Base-by-base conservation (phyloP, 2,329 filamentous ascomycete genomes). In the Apiospora pterosperma region DNA sequence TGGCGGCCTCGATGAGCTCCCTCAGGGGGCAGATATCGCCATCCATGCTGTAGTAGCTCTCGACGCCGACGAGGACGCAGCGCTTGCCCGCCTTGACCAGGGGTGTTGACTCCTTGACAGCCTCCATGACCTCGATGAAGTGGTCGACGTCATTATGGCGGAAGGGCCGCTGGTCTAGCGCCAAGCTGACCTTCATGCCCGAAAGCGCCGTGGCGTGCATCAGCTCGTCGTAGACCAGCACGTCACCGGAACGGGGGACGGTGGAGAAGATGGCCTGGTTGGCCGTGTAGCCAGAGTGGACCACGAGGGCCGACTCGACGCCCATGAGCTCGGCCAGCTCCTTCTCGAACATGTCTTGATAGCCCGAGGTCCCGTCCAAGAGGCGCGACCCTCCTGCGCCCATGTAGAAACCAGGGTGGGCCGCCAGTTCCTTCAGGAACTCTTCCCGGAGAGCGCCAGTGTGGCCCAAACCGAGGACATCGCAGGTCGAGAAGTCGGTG, bases 161-260 rank as follows among this genome's bases (percentile, higher is more conserved):
- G 70, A 87, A 86, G 5, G 75, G 67, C 0, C 81, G 62, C 73
- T 69, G 80, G 42, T 76, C 73, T 1, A 76, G 74, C 0, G 88
- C 87, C 6, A 86, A 77, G 11, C 81, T 84, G 4, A 84, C 73
- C n/a, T 80, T 77, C 84, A 91, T 90, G 1, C 88, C 89, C 67
- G 90, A 87, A 65, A 87, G 86, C 0, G 84, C 82, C 73, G 87
- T 90, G 0, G 90, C 90, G 69, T 92, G 90, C 4, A 91, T 84
- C 19, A 87, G 78, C 68, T 87, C 86, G 73, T 92, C 89, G 65
- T 88, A 88, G 0, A 92, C 70, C 23, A 92, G 81, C 1, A 80
- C 71, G 70, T 88, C 85, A 0, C 82, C 84, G 0, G 79, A 78
- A 34, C 81, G 82, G 0, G 85, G 84, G 16, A 87, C 73, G 36